These are phyloP conservation scores for Elongisporangium anandrum DNA, from an alignment of 352 stramenopile species.

Conservation along the genomic window DNA sequence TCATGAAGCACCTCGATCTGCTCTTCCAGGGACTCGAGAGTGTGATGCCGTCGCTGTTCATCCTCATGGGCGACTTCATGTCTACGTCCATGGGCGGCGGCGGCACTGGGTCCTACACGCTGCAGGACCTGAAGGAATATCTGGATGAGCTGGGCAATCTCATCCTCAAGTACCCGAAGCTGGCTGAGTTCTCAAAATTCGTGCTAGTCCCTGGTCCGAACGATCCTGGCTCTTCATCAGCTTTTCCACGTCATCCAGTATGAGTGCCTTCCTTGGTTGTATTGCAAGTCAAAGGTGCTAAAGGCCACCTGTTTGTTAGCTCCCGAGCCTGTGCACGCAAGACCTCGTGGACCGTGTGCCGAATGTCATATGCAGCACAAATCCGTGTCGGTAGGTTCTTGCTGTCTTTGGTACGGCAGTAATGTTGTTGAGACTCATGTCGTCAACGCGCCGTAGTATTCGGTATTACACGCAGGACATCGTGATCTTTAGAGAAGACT, in stretches of 20 bases:
- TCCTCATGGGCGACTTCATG: slow-evolving; percentile 94
- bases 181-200: slow-evolving; percentile 86
- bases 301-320: slow-evolving; percentile 18
- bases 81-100: slow-evolving; percentile 65
- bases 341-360: slow-evolving; percentile 67
- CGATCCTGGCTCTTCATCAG: slow-evolving; percentile 81
- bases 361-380: slow-evolving; percentile 84
- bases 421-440: background rate
- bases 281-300: background rate
- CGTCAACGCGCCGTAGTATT: slow-evolving; percentile 36
- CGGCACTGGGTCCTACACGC: slow-evolving; percentile 51
- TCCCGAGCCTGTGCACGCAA: slow-evolving; percentile 63
- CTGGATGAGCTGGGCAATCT: slow-evolving; percentile 89
- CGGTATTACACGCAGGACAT: slow-evolving; percentile 92
- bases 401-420: background rate
- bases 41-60: slow-evolving; percentile 79
- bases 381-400: slow-evolving; percentile 78
- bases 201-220: slow-evolving; percentile 91
- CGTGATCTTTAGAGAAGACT: slow-evolving; percentile 90
- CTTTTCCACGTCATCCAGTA: slow-evolving; percentile 81
- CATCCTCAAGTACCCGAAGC: slow-evolving; percentile 83
- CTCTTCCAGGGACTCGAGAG: slow-evolving; percentile 88
- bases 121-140: slow-evolving; percentile 82
- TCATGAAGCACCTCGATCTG: slow-evolving; percentile 86
- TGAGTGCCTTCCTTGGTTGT: slow-evolving; percentile 1